These are phyloP conservation scores for Pseudevernia furfuracea DNA, from an alignment of 495 filamentous ascomycete genomes.

Conservation along the genomic window DNA sequence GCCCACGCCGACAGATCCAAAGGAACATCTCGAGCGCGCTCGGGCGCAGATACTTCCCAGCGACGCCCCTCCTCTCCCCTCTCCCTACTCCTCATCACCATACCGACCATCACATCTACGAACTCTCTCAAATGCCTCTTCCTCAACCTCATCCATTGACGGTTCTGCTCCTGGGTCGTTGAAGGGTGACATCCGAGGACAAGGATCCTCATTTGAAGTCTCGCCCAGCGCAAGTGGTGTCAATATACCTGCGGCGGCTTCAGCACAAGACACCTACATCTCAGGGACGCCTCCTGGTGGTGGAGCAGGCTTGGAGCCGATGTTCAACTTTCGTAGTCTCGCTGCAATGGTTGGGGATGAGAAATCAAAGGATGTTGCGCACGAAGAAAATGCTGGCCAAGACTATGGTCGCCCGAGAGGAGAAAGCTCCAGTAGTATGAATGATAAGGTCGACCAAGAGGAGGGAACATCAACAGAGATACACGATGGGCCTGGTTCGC, in stretches of 20 bases:
- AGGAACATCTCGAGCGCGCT: slow-evolving; percentile 26
- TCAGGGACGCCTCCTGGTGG: slow-evolving; percentile 39
- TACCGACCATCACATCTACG: slow-evolving; percentile 59
- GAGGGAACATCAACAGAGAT: not conserved
- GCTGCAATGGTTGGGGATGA: slow-evolving; percentile 74
- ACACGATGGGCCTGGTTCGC: not conserved
- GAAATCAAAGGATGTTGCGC: slow-evolving; percentile 34
- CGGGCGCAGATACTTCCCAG: slow-evolving; percentile 25
- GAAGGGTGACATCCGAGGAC: slow-evolving; percentile 33
- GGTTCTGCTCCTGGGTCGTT: slow-evolving; percentile 55
- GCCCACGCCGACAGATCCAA: slow-evolving; percentile 15
- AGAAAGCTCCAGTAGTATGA: slow-evolving; percentile 13
- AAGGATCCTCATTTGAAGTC: slow-evolving; percentile 39
- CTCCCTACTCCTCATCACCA: slow-evolving; percentile 32
- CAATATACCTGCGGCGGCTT: slow-evolving; percentile 24
- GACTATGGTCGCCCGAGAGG: slow-evolving; percentile 5
- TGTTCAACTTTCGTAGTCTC: slow-evolving; percentile 89
- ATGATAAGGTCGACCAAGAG: not conserved
- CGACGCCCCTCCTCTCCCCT: slow-evolving; percentile 27
- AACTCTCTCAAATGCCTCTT: slow-evolving; percentile 76
- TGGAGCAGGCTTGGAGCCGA: slow-evolving; percentile 56
- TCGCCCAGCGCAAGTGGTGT: slow-evolving; percentile 34
- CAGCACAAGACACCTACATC: slow-evolving; percentile 34
- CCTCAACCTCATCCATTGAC: slow-evolving; percentile 63
- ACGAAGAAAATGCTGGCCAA: slow-evolving; percentile 34